Base-by-base conservation (phyloP, 2,329 filamentous ascomycete species). In the Alternaria brassicicola region DNA sequence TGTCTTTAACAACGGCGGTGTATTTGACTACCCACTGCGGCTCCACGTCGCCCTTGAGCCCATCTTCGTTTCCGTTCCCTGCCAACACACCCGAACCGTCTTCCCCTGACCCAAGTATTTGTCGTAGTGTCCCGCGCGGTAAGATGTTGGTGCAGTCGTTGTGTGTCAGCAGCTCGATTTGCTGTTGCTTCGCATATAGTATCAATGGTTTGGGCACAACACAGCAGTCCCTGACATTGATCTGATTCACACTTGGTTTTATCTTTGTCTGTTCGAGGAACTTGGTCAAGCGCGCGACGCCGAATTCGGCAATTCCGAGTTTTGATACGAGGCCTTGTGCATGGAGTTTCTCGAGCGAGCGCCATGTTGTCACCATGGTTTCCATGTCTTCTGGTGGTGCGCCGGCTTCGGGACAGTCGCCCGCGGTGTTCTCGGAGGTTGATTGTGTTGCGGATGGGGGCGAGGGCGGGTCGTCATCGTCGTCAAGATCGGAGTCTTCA, bases 11-110 rank as follows among this genome's bases (percentile, higher is more conserved):
- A 57, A 98, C 94, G 1, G 95, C 95, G 35, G 94, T 97, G 76
- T 99, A 99, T 76, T 98, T 96, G 66, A 94, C 89, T 26, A 98
- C 95, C 94, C 95, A 99, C 75, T 94, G 88, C 26, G 95, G 93
- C 57, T 87, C 85, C 47, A 98, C 84, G 64, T 97, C 88, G 4
- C 92, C 93, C 66, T 85, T 83, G 56, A 96, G 80, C 0, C 90
- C 89, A 9, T 81, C 77, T 17, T 77, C 80, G 70, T 72, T 78
- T 1, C 70, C 77, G 13, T 83, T 81, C n/a, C 86, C 86, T 5
- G 89, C 88, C 57, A 97, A 81, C 9, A 97, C 85, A 7, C 90
- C 90, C 0, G 90, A 92, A 12, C 93, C 92, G 57, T 85, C 83
- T 13, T 87, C 81, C 0, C 87, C 88, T 9, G 87, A 86, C 1